Evolutionary conservation across 257 asterid species (phyloP).

Genomic region (Oldenlandia corymbosa): DNA sequence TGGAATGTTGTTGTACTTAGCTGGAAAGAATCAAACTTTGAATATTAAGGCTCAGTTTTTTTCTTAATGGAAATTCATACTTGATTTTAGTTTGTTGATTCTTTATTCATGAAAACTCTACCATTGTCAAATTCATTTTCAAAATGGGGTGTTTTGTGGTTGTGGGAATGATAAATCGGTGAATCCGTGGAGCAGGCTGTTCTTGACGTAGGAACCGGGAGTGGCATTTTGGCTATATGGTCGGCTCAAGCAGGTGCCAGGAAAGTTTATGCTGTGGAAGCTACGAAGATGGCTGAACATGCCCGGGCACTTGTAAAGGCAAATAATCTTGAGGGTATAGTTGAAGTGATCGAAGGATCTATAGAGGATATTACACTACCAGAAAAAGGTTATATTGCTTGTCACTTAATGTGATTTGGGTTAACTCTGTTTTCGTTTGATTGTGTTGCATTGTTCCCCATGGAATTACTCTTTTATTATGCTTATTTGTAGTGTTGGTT

Average conservation of each 20-base stretch:
- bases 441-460: neutral
- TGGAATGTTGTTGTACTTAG: neutral
- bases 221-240: constrained; percentile 98
- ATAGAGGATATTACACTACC: constrained; percentile 88
- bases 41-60: neutral
- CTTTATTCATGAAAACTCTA: neutral
- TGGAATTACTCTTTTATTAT: constrained; percentile 2
- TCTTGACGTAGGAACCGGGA: constrained; percentile 97
- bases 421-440: neutral
- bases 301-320: constrained; percentile 72
- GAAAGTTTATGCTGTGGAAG: constrained; percentile 97
- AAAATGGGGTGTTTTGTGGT: neutral
- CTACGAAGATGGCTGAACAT: constrained; percentile 93
- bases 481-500: constrained; percentile 5
- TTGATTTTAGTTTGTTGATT: neutral
- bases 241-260: constrained; percentile 98
- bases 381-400: constrained; percentile 59
- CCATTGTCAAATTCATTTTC: neutral
- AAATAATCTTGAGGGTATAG: constrained; percentile 59
- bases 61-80: neutral
- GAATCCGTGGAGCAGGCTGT: constrained; percentile 53
- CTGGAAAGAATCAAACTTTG: neutral
- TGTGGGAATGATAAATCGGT: constrained; percentile 30
- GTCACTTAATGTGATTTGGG: neutral
- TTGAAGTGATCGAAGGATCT: constrained; percentile 90